Conservation (phyloP, 805 yeast species). For the Yarrowia osloensis region DNA sequence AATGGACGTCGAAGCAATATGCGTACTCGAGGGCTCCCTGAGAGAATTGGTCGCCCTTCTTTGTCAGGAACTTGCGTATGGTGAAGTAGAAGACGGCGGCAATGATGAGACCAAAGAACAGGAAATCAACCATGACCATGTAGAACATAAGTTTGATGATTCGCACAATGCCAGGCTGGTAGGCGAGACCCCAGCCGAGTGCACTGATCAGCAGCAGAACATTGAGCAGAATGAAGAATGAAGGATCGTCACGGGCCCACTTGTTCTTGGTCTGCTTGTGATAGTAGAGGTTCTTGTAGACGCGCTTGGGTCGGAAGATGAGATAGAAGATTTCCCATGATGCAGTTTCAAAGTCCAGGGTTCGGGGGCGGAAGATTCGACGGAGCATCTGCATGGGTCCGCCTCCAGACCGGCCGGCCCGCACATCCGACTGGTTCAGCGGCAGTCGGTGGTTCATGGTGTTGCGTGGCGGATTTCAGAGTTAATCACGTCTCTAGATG, state of each 20-base stretch:
- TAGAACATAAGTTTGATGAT: constrained; percentile 68
- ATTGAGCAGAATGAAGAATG: constrained; percentile 75
- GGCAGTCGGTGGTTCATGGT: constrained; percentile 30
- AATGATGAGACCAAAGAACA: constrained; percentile 64
- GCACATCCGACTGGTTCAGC: constrained; percentile 27
- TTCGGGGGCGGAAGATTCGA: constrained; percentile 67
- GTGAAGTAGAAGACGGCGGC: constrained; percentile 75
- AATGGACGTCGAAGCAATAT: constrained; percentile 90
- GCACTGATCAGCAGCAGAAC: constrained; percentile 70
- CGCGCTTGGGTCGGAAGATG: constrained; percentile 73
- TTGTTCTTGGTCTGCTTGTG: constrained; percentile 75
- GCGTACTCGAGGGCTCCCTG: constrained; percentile 77
- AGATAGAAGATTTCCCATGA: constrained; percentile 84
- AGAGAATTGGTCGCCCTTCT: constrained; percentile 38
- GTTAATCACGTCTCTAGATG: constrained; percentile 11
- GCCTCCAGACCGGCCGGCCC: constrained; percentile 24
- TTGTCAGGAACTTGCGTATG: constrained; percentile 59
- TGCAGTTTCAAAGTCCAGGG: constrained; percentile 90
- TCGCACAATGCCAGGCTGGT: constrained; percentile 62
- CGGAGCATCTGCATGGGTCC: constrained; percentile 36
- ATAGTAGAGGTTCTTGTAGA: constrained; percentile 77
- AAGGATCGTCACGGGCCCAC: constrained; percentile 92
- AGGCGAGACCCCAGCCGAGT: constrained; percentile 86
- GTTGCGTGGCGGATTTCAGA: constrained; percentile 28
- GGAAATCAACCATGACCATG: constrained; percentile 84